Conservation (phyloP, 2,329 filamentous ascomycete genomes). For the Didymella sp. region DNA sequence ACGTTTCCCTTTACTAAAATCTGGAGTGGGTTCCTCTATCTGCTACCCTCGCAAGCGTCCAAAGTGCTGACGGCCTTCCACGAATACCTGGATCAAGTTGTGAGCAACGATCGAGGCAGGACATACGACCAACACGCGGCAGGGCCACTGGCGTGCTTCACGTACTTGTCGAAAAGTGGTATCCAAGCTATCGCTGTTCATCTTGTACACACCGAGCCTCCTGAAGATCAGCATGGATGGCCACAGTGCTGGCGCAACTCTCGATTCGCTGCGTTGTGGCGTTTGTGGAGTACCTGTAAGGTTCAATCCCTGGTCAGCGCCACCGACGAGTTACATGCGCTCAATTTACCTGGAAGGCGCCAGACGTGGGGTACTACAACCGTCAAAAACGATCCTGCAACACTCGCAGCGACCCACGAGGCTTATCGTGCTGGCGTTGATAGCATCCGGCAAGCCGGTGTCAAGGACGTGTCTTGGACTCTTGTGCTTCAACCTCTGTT, state of each 20-base stretch:
- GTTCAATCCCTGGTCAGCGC: slow-evolving; percentile 41
- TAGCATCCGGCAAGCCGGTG: slow-evolving; percentile 27
- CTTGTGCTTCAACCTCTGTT: slow-evolving; percentile 33
- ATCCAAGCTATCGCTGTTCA: slow-evolving; percentile 54
- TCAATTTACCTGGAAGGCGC: slow-evolving; percentile 41
- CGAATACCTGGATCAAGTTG: slow-evolving; percentile 17
- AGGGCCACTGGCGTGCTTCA: slow-evolving; percentile 61
- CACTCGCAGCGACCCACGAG: slow-evolving; percentile 36
- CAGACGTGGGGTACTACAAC: slow-evolving; percentile 49
- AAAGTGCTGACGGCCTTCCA: slow-evolving; percentile 21
- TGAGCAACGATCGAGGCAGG: slow-evolving; percentile 11
- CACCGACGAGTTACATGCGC: slow-evolving; percentile 43
- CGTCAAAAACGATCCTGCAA: slow-evolving; percentile 45
- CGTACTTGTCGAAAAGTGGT: slow-evolving; percentile 66
- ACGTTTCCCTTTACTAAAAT: slow-evolving; percentile 27
- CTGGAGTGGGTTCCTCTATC: slow-evolving; percentile 48
- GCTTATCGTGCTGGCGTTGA: slow-evolving; percentile 35
- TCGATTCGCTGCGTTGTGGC: slow-evolving; percentile 39
- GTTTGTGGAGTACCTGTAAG: slow-evolving; percentile 48
- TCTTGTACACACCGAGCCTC: slow-evolving; percentile 51
- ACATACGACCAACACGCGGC: slow-evolving; percentile 52
- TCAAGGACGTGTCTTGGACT: slow-evolving; percentile 45
- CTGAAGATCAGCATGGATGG: slow-evolving; percentile 34
- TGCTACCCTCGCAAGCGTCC: slow-evolving; percentile 18
- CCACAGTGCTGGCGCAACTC: slow-evolving; percentile 44